Evolutionary conservation across 177 flowering plant genomes (phyloP).

Genomic region (Vitis hybrid): DNA sequence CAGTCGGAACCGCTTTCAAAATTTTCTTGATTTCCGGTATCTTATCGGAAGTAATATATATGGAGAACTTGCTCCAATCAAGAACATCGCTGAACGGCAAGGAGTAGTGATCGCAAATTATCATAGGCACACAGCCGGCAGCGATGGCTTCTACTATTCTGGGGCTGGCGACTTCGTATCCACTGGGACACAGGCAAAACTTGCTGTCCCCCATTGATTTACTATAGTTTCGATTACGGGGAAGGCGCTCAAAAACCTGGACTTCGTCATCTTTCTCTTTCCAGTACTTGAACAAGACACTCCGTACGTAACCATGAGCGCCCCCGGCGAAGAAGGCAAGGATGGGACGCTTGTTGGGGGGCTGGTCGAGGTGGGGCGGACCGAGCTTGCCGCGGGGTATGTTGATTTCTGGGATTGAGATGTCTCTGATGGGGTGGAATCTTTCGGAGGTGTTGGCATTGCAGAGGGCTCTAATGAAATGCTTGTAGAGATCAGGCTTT

Average conservation of each 20-base stretch:
- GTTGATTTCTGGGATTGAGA: conserved; percentile 52
- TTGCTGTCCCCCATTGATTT: conserved; percentile 40
- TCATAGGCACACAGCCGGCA: conserved; percentile 61
- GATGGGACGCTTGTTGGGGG: conserved; percentile 24
- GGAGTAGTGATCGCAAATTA: conserved; percentile 40
- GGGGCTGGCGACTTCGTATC: conserved; percentile 64
- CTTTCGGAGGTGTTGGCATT: conserved; percentile 68
- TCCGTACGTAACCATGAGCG: conserved; percentile 40
- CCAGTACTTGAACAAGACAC: conserved; percentile 44
- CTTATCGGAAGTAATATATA: conserved; percentile 30
- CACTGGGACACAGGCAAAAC: conserved; percentile 71
- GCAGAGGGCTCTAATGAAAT: conserved; percentile 57
- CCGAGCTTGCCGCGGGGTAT: conserved; percentile 22
- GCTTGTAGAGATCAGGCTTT: conserved; percentile 33
- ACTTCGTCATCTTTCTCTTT: conserved; percentile 42
- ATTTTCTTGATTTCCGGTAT: conserved; percentile 53
- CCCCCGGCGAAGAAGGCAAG: conserved; percentile 58
- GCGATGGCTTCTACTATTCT: conserved; percentile 46
- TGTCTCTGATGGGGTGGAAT: conserved; percentile 50
- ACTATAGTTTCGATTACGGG: conserved; percentile 29
- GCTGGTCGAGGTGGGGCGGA: conserved; percentile 5
- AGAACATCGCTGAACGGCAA: conserved; percentile 65
- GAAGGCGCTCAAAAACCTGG: conserved; percentile 45
- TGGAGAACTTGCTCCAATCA: conserved; percentile 52
- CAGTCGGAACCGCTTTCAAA: conserved; percentile 25